phyloP scores from a whole-genome alignment of 2,329 filamentous ascomycete genomes.

The Talaromyces pinophilus region DNA sequence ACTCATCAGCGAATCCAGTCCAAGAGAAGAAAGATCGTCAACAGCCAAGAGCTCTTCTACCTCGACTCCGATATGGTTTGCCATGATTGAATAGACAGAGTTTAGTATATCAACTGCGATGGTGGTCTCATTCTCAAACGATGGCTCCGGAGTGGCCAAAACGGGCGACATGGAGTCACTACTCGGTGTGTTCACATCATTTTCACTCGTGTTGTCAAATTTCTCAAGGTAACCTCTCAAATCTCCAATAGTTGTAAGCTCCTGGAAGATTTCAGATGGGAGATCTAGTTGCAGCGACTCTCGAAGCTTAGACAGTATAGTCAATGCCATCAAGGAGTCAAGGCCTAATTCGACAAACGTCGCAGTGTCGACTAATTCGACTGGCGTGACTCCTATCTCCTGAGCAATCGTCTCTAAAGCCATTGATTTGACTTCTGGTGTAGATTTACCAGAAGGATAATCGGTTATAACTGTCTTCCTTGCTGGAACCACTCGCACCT shows the following conservation, averaged over 20 bases:
- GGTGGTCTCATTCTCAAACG: not conserved
- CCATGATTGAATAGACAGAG: not conserved
- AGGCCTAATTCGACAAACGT: constrained; percentile 32
- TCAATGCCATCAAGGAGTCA: constrained; percentile 37
- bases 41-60: not conserved
- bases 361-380: constrained; percentile 15
- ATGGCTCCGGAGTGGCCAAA: not conserved
- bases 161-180: not conserved
- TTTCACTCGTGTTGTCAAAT: not conserved
- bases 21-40: not conserved
- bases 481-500: not conserved
- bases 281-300: constrained; percentile 33
- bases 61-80: not conserved
- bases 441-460: not conserved
- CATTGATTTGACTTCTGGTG: not conserved
- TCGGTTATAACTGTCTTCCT: not conserved
- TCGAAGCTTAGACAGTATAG: constrained; percentile 34
- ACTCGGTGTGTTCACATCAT: not conserved
- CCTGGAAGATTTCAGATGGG: constrained; percentile 9
- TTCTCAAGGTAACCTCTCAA: constrained; percentile 6
- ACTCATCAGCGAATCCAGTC: not conserved
- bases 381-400: not conserved
- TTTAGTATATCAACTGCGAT: not conserved
- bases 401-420: constrained; percentile 6
- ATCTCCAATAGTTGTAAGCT: constrained; percentile 10